Conservation (phyloP, 805 yeast species). For the Priceomyces carsonii region DNA sequence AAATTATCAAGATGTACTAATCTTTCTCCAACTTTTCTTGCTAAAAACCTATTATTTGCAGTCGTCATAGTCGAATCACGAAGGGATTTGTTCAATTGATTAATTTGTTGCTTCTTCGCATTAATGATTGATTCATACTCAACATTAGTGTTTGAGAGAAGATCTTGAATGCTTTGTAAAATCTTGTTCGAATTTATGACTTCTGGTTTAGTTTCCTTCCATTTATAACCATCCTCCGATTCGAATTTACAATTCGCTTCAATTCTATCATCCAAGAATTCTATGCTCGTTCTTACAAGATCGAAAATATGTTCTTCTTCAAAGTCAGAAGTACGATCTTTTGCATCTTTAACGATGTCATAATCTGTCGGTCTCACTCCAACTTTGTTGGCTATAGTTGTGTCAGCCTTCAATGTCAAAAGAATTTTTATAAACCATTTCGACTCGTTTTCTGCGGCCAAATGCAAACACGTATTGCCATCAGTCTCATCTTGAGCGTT, state of each 20-base stretch:
- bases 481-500: conserved; percentile 36
- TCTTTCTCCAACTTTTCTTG: conserved; percentile 38
- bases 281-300: conserved; percentile 34
- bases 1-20: conserved; percentile 49
- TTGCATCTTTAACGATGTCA: conserved; percentile 57
- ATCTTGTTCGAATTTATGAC: conserved; percentile 28
- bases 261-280: conserved; percentile 29
- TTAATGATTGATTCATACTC: conserved; percentile 41
- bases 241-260: conserved; percentile 14
- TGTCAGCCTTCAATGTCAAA: conserved; percentile 45
- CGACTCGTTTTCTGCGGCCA: conserved; percentile 40
- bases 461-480: conserved; percentile 41
- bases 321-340: conserved; percentile 13
- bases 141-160: conserved; percentile 34
- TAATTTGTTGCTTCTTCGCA: conserved; percentile 36
- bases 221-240: conserved; percentile 9
- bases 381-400: conserved; percentile 73
- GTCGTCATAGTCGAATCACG: conserved; percentile 43
- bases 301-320: conserved; percentile 32
- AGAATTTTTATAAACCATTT: conserved; percentile 39
- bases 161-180: conserved; percentile 40
- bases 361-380: conserved; percentile 87
- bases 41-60: conserved; percentile 40
- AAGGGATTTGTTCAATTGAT: conserved; percentile 32
- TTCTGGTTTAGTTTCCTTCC: conserved; percentile 1